phyloP scores from a whole-genome alignment of 768 basidiomycete species.

The Suillus ampliporus region DNA sequence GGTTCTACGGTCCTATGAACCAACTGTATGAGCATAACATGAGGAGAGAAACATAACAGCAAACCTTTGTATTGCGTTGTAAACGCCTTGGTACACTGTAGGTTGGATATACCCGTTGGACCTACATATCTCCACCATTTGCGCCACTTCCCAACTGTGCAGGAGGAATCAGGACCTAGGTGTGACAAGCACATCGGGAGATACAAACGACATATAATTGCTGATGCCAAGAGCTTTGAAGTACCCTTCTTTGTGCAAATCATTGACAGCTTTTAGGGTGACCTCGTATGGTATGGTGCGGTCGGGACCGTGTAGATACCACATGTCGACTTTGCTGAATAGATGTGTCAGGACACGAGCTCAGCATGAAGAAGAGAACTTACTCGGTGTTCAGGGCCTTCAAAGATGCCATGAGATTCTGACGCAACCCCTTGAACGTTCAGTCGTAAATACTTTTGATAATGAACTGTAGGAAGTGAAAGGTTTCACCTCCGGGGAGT shows the following conservation, averaged over 20 bases:
- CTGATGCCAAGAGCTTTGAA: slow-evolving; percentile 31
- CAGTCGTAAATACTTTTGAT: background rate
- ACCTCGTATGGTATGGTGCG: slow-evolving; percentile 28
- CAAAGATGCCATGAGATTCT: slow-evolving; percentile 40
- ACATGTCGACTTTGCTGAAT: slow-evolving; percentile 15
- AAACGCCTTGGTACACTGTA: slow-evolving; percentile 33
- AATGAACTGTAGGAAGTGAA: background rate
- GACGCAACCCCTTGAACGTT: slow-evolving; percentile 38
- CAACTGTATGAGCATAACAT: background rate
- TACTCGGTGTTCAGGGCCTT: slow-evolving; percentile 55
- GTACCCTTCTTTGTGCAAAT: slow-evolving; percentile 30
- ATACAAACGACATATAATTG: slow-evolving; percentile 25
- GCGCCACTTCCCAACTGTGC: slow-evolving; percentile 41
- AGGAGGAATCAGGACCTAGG: slow-evolving; percentile 6
- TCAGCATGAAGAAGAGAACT: slow-evolving; percentile 15
- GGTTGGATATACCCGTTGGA: slow-evolving; percentile 29
- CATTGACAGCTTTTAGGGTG: slow-evolving; percentile 26
- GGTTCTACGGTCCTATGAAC: background rate
- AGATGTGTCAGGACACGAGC: slow-evolving; percentile 5
- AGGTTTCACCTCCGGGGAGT: slow-evolving; percentile 28
- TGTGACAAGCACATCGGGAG: slow-evolving; percentile 21
- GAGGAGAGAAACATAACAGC: slow-evolving; percentile 4
- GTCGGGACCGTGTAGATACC: slow-evolving; percentile 30
- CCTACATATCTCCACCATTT: slow-evolving; percentile 34
- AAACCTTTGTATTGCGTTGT: slow-evolving; percentile 30